Evolutionary conservation across 176 grass and related monocot genomes (phyloP).

Genomic region (Ananas comosus): DNA sequence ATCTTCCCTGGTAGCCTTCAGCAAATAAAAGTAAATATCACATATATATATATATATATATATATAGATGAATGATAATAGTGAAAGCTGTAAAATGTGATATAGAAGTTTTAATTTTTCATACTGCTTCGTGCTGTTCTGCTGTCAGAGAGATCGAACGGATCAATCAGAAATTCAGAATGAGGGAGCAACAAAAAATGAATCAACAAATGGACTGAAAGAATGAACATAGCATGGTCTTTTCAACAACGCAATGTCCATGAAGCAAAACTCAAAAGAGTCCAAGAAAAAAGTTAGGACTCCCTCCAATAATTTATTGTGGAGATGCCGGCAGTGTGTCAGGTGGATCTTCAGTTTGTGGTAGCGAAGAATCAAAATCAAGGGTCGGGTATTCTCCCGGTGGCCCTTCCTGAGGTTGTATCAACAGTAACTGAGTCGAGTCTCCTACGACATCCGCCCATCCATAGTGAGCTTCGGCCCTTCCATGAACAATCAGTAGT

Average conservation of each 20-base stretch:
- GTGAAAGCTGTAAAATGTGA: no score
- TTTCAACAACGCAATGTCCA: constrained; percentile 44
- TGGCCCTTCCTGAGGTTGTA: constrained; percentile 51
- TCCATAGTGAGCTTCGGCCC: constrained; percentile 83
- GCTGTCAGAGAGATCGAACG: no score
- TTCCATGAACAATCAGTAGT: constrained; percentile 6
- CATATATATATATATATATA: no score
- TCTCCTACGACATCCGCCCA: constrained; percentile 94
- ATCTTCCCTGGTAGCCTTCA: no score
- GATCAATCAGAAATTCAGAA: neutral
- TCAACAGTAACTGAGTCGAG: constrained; percentile 72
- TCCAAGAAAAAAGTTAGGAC: constrained; percentile 22
- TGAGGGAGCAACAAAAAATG: constrained; percentile 29
- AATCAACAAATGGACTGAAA: constrained; percentile 40
- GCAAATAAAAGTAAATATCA: no score
- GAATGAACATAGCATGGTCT: constrained; percentile 15
- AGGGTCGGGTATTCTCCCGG: constrained; percentile 47
- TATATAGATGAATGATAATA: no score
- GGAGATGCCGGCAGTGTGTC: constrained; percentile 31
- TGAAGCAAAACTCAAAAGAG: constrained; percentile 31
- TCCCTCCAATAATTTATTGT: constrained; percentile 20
- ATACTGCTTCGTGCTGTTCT: no score
- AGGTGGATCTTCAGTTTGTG: constrained; percentile 32
- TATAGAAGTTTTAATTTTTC: no score
- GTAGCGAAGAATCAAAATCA: constrained; percentile 46